phyloP scores from a whole-genome alignment of 305 asterid species.

The Solanum aculeatissimum region DNA sequence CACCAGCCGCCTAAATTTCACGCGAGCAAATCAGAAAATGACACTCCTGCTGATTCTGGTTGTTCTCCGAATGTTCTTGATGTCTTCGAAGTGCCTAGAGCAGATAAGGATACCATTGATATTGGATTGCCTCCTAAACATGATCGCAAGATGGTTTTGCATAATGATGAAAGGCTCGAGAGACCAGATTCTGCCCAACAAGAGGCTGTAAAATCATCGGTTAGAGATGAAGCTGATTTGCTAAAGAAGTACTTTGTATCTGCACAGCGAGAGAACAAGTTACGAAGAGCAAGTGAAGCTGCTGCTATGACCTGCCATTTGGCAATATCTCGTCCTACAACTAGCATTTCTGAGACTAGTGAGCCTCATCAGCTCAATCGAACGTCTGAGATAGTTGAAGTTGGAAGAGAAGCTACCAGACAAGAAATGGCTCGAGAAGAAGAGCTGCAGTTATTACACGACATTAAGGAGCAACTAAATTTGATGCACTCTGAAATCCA shows the following conservation, averaged over 20 bases:
- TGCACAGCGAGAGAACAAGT: constrained; percentile 15
- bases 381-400: constrained; percentile 29
- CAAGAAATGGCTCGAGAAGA: constrained; percentile 27
- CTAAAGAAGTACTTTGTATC: constrained; percentile 40
- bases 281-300: constrained; percentile 22
- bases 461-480: constrained; percentile 44
- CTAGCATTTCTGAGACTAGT: constrained; percentile 8
- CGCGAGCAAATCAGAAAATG: constrained; percentile 2
- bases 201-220: constrained; percentile 24
- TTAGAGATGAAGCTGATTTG: constrained; percentile 41
- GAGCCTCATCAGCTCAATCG: constrained; percentile 10
- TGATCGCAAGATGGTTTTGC: constrained; percentile 8
- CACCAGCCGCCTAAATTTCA: constrained; percentile 9
- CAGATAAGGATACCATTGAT: constrained; percentile 10
- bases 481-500: constrained; percentile 40
- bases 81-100: constrained; percentile 88
- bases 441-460: constrained; percentile 50
- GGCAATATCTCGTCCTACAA: constrained; percentile 15
- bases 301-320: constrained; percentile 20
- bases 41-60: constrained; percentile 10
- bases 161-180: constrained; percentile 14
- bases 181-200: constrained; percentile 17
- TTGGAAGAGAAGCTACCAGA: constrained; percentile 9
- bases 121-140: constrained; percentile 18
- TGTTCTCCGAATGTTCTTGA: constrained; percentile 50